Percentiles rank a stretch among this genome's conserved stretches.
phyloP scores from a whole-genome alignment of 371 early-diverging fungal species.

The Mycotypha africana region DNA sequence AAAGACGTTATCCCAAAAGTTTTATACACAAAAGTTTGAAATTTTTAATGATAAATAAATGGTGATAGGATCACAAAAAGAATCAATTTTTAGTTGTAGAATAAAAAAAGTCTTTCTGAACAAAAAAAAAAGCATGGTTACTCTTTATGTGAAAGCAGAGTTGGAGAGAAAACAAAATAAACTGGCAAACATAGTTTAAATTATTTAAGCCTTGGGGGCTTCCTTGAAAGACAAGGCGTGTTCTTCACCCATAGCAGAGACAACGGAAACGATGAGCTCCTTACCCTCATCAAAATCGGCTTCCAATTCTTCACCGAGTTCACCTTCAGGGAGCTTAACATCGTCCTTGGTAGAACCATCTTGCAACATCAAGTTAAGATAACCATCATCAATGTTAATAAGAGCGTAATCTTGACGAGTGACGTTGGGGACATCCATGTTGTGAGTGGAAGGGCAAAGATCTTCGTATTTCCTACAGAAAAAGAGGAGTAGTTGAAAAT shows the following conservation, averaged over 20 bases:
- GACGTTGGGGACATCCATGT: conserved; percentile 98
- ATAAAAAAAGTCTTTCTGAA: conserved; percentile 1
- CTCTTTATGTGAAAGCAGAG: not conserved
- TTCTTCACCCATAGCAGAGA: conserved; percentile 95
- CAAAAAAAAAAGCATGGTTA: not conserved
- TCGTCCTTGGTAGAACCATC: conserved; percentile 92
- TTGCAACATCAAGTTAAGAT: conserved; percentile 80
- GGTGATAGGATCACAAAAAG: no score
- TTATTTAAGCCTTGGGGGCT: conserved; percentile 20
- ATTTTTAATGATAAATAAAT: no score
- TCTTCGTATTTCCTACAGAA: conserved; percentile 75
- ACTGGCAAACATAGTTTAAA: not conserved
- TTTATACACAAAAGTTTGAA: no score
- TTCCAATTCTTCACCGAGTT: conserved; percentile 74
- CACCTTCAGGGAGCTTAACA: conserved; percentile 87
- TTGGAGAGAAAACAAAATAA: not conserved
- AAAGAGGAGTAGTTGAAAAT: not conserved
- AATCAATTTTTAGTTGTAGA: no score
- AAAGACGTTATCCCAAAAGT: no score
- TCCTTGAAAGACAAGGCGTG: conserved; percentile 64
- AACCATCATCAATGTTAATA: conserved; percentile 90
- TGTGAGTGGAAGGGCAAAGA: conserved; percentile 98
- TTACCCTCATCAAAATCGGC: conserved; percentile 77
- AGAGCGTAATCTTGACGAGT: conserved; percentile 79
- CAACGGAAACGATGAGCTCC: conserved; percentile 83